Conservation (phyloP, 2,329 filamentous ascomycete species). For the Hymenoscyphus fraxineus region DNA sequence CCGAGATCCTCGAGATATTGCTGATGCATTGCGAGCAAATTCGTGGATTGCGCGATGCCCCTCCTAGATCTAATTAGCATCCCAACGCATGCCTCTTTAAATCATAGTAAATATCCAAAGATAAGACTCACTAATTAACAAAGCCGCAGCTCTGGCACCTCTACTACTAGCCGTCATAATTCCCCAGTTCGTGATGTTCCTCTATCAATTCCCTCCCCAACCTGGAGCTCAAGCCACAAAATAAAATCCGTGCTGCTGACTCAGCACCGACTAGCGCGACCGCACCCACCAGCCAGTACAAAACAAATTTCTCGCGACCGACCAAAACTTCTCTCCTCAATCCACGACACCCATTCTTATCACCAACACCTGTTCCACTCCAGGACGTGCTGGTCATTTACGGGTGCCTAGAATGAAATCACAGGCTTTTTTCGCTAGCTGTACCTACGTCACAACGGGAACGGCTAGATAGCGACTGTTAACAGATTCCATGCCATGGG, state of each 20-base stretch:
- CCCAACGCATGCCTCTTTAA: not conserved
- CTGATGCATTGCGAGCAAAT: slow-evolving; percentile 28
- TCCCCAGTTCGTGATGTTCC: slow-evolving; percentile 8
- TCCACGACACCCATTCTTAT: slow-evolving; percentile 84
- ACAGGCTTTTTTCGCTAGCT: slow-evolving; percentile 99
- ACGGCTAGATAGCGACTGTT: slow-evolving; percentile 97
- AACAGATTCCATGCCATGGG: slow-evolving; percentile 50
- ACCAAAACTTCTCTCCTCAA: slow-evolving; percentile 35
- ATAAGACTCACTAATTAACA: slow-evolving; percentile 47
- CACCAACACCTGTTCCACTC: slow-evolving; percentile 72
- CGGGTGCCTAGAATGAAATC: slow-evolving; percentile 74
- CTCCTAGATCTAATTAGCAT: slow-evolving; percentile 12
- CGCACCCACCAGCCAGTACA: not conserved
- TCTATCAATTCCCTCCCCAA: not conserved
- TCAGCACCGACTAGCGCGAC: not conserved
- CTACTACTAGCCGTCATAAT: slow-evolving; percentile 55
- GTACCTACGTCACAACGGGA: slow-evolving; percentile 76
- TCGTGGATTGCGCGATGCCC: slow-evolving; percentile 26
- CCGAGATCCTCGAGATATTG: slow-evolving; percentile 9
- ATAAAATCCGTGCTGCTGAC: slow-evolving; percentile 2
- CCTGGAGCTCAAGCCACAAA: slow-evolving; percentile 3
- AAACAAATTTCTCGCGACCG: not conserved
- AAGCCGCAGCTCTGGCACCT: slow-evolving; percentile 48
- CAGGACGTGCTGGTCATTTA: slow-evolving; percentile 89
- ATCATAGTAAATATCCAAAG: slow-evolving; percentile 14